Base-by-base conservation (phyloP, 441 rosid genomes). In the Manihot esculenta region DNA sequence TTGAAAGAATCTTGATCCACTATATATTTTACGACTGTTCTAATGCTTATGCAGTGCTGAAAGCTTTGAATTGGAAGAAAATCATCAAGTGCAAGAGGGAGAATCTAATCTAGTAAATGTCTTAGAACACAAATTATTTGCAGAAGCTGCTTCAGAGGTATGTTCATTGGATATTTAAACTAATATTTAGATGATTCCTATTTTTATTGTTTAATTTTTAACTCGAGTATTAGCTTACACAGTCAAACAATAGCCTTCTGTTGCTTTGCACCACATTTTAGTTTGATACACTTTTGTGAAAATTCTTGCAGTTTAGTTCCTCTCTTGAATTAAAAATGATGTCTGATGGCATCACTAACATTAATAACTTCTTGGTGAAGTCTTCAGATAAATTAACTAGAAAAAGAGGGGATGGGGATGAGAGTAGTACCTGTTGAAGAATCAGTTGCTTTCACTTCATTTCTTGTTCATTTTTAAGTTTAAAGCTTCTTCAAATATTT, bases 141-240 rank as follows among this genome's bases (percentile, higher is more conserved):
- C 6, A 49, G 68, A 66, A 53, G 77, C 81, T 72, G 61, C 71
- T 72, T 69, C 83, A 27, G 51, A 55, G 79, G 81, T 74, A 48
- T 49, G 63, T 54, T 42, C 5, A 69, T 23, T 33, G 51, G 48
- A 27, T 27, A 20, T 17, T 23, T 66, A 38, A 42, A 7, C 51
- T 17, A 3, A 10, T 47, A 24, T 0, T 48, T 47, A 14, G 21
- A 44, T 5, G 11, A 30, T 53, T 20, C 13, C 48, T 33, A 0
- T 10, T 30, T 55, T 10, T 41, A 21, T 24, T 18, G 1, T 47
- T 55, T 64, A 9, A 12, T 1, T 30, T 45, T 27, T 10, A 33
- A 17, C 5, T 58, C 0, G 27, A 18, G 45, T 26, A 45, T 6
- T 12, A 17, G 44, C 13, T 65, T 50, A 49, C 14, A 8, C 50